Evolutionary conservation across 805 yeast species (phyloP).

Genomic region (Citeromyces nyonsensis): DNA sequence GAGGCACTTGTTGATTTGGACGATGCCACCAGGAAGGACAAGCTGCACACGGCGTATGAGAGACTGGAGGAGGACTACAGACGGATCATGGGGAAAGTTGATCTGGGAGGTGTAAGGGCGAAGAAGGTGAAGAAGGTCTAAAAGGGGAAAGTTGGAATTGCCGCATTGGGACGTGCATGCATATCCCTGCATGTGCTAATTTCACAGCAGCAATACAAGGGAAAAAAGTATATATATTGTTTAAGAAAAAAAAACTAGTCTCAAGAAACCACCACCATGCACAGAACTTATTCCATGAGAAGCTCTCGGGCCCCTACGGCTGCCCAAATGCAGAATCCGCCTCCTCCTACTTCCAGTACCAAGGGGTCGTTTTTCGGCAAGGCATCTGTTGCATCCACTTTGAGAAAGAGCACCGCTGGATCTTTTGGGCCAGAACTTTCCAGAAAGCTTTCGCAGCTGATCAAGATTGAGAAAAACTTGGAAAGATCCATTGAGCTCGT

Average conservation of each 20-base stretch:
- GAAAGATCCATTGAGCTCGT: conserved; percentile 89
- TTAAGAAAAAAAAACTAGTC: neutral
- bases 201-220: no score
- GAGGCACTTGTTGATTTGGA: conserved; percentile 64
- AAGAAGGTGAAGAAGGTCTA: neutral
- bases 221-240: neutral
- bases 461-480: conserved; percentile 92
- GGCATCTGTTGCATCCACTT: conserved; percentile 48
- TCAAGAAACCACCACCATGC: conserved; percentile 32
- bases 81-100: conserved; percentile 27
- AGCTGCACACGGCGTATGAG: conserved; percentile 61
- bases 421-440: conserved; percentile 90
- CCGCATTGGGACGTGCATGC: no score
- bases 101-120: conserved; percentile 3
- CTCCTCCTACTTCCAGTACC: conserved; percentile 63
- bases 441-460: conserved; percentile 78
- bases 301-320: conserved; percentile 71
- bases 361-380: conserved; percentile 63
- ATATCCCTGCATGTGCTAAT: no score
- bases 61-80: conserved; percentile 57
- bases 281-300: conserved; percentile 76
- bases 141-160: no score
- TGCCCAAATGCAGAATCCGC: conserved; percentile 65
- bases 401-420: conserved; percentile 81
- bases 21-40: conserved; percentile 45